Conservation (phyloP, 108 stramenopile genomes). For the Nitzschia sp. region DNA sequence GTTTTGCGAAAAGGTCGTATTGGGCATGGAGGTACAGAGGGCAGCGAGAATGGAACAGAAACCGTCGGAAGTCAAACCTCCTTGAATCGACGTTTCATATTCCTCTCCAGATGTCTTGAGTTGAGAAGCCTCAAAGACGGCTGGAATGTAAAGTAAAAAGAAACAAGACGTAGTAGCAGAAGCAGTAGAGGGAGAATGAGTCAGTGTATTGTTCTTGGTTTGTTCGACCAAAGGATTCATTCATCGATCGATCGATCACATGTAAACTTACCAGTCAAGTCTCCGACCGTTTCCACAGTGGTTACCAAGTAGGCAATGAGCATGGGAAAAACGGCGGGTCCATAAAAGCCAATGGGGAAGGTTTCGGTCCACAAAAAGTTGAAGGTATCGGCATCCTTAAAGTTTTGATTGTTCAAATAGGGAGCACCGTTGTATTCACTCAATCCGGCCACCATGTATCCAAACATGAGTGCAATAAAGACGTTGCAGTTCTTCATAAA, state of each 20-base stretch:
- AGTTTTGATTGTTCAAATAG: conserved; percentile 20
- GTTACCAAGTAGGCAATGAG: conserved; percentile 68
- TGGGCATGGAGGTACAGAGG: conserved; percentile 53
- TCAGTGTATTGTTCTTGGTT: too few species aligned
- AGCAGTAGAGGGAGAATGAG: background rate
- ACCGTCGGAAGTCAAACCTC: conserved; percentile 59
- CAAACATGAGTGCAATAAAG: conserved; percentile 53
- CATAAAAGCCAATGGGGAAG: conserved; percentile 51
- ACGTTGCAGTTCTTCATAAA: conserved; percentile 75
- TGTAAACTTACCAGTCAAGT: conserved; percentile 36
- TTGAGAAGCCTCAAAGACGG: conserved; percentile 56
- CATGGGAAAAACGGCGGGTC: conserved; percentile 50
- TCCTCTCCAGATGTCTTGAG: conserved; percentile 41
- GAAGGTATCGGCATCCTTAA: conserved; percentile 23
- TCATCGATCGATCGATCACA: background rate
- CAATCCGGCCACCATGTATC: conserved; percentile 45
- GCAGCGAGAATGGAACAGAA: conserved; percentile 45
- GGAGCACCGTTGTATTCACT: conserved; percentile 21
- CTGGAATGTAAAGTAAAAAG: too few species aligned
- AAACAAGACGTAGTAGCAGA: too few species aligned
- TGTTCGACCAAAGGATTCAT: too few species aligned
- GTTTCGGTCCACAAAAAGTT: conserved; percentile 52
- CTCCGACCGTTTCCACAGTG: conserved; percentile 74
- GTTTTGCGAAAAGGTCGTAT: conserved; percentile 77
- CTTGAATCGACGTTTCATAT: conserved; percentile 59